A percentile compares a stretch with the other conserved stretches of the same genome.
These are phyloP conservation scores for Stemphylium vesicarium DNA, from an alignment of 2,329 filamentous ascomycete genomes.

Conservation along the genomic window DNA sequence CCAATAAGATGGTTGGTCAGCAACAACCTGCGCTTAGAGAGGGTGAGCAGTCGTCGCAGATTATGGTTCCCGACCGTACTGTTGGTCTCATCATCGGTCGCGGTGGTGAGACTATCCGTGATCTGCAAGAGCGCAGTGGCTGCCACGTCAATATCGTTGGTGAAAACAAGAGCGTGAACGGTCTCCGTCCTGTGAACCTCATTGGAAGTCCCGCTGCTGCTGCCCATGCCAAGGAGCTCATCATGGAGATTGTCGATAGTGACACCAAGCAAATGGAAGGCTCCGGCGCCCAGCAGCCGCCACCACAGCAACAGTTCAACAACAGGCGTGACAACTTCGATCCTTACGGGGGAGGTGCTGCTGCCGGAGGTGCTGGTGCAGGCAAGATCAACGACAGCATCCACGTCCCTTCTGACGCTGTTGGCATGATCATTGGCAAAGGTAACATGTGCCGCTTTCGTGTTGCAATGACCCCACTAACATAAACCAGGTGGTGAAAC, in stretches of 20 bases:
- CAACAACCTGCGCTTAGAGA: conserved; percentile 66
- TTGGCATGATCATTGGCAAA: conserved; percentile 97
- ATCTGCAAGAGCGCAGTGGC: conserved; percentile 88
- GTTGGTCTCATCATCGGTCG: conserved; percentile 94
- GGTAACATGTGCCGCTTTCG: conserved; percentile 49
- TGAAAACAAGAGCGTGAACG: conserved; percentile 91
- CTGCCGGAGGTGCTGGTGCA: conserved; percentile 17
- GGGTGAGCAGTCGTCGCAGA: conserved; percentile 85
- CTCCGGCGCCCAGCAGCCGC: conserved; percentile 20
- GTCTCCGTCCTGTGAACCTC: conserved; percentile 85
- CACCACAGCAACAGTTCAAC: conserved; percentile 25
- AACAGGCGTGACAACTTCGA: conserved; percentile 48
- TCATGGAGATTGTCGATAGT: conserved; percentile 93
- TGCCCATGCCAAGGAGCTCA: conserved; percentile 80
- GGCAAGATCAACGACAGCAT: conserved; percentile 80
- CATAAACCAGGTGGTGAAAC: conserved; percentile 73
- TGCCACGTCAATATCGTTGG: conserved; percentile 96
- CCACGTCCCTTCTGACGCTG: conserved; percentile 85
- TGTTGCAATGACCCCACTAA: conserved; percentile 20
- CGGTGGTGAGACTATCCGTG: conserved; percentile 89
- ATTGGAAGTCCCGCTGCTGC: conserved; percentile 80
- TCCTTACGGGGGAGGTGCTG: conserved; percentile 51
- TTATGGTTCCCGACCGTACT: conserved; percentile 93
- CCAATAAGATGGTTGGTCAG: conserved; percentile 41
- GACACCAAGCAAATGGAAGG: conserved; percentile 66